Conservation (phyloP, 2,329 filamentous ascomycete genomes). For the Ophiostoma sp. region DNA sequence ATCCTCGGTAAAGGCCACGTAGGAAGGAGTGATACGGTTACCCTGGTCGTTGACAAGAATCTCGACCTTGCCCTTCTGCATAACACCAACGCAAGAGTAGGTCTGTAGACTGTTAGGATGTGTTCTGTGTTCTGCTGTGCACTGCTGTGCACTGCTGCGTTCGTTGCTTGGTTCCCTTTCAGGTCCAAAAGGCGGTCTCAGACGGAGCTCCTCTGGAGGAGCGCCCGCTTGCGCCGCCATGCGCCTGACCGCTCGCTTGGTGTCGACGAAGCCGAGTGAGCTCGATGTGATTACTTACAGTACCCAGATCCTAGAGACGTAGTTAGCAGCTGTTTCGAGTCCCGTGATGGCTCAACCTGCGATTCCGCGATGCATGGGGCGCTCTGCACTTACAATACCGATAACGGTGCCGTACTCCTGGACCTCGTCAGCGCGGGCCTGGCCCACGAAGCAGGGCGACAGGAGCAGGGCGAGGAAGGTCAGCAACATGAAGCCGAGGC, state of each 20-base stretch:
- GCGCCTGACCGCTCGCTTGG: neutral
- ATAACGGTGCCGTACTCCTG: slow-evolving; percentile 84
- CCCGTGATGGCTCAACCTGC: neutral
- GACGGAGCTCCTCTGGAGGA: too few species aligned
- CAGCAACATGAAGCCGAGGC: slow-evolving; percentile 76
- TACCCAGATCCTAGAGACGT: slow-evolving; percentile 9
- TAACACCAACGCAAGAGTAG: slow-evolving; percentile 85
- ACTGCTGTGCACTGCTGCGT: too few species aligned
- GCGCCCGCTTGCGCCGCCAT: neutral
- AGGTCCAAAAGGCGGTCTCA: neutral
- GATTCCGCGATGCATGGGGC: neutral
- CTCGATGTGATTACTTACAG: slow-evolving; percentile 12
- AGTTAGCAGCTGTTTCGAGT: slow-evolving; percentile 26
- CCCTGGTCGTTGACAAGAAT: slow-evolving; percentile 93
- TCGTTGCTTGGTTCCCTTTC: too few species aligned
- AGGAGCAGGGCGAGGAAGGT: slow-evolving; percentile 90
- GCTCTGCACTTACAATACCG: slow-evolving; percentile 60
- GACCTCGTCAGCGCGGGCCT: slow-evolving; percentile 65
- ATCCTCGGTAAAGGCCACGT: slow-evolving; percentile 94
- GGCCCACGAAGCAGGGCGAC: slow-evolving; percentile 76
- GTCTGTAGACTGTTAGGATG: slow-evolving; percentile 40
- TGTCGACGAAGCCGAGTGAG: neutral
- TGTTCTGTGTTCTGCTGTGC: too few species aligned
- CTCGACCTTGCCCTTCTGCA: slow-evolving; percentile 91
- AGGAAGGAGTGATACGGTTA: slow-evolving; percentile 92